These are phyloP conservation scores for Neocatenulostroma microsporum DNA, from an alignment of 2,329 filamentous ascomycete species.

Conservation along the genomic window DNA sequence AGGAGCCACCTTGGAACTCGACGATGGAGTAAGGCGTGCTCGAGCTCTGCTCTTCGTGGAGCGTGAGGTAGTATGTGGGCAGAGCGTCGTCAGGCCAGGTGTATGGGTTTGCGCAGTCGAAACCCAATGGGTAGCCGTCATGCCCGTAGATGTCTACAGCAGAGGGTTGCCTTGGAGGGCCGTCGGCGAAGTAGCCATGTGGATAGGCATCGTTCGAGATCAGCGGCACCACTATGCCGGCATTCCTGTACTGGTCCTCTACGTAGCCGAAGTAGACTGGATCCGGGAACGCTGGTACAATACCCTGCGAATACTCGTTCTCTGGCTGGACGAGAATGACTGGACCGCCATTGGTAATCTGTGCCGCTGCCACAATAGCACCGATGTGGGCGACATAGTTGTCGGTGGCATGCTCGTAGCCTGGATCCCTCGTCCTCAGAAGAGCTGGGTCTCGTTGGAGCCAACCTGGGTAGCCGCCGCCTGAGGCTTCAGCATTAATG, in stretches of 20 bases:
- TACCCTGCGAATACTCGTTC: constrained; percentile 62
- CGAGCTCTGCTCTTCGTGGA: constrained; percentile 55
- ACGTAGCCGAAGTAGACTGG: constrained; percentile 63
- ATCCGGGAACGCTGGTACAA: constrained; percentile 53
- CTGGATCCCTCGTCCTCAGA: constrained; percentile 54
- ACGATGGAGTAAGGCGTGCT: constrained; percentile 57
- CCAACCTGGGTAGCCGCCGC: constrained; percentile 77
- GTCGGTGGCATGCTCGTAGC: constrained; percentile 59
- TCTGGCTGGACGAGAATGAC: constrained; percentile 74
- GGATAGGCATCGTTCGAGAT: constrained; percentile 66
- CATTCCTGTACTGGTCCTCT: constrained; percentile 57
- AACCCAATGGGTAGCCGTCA: constrained; percentile 55
- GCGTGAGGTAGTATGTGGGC: constrained; percentile 48
- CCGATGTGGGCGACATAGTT: constrained; percentile 58
- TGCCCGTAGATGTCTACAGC: constrained; percentile 57
- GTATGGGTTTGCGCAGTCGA: constrained; percentile 54
- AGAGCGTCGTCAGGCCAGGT: constrained; percentile 52
- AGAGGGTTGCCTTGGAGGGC: constrained; percentile 40
- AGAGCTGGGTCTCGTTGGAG: constrained; percentile 58
- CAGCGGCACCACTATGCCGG: constrained; percentile 65
- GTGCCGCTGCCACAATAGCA: constrained; percentile 60
- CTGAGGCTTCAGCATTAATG: constrained; percentile 71
- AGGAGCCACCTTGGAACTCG: constrained; percentile 48
- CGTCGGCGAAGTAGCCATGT: constrained; percentile 56
- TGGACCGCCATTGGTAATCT: constrained; percentile 76